phyloP scores from a whole-genome alignment of 805 yeast species.

The Candida ovalis region DNA sequence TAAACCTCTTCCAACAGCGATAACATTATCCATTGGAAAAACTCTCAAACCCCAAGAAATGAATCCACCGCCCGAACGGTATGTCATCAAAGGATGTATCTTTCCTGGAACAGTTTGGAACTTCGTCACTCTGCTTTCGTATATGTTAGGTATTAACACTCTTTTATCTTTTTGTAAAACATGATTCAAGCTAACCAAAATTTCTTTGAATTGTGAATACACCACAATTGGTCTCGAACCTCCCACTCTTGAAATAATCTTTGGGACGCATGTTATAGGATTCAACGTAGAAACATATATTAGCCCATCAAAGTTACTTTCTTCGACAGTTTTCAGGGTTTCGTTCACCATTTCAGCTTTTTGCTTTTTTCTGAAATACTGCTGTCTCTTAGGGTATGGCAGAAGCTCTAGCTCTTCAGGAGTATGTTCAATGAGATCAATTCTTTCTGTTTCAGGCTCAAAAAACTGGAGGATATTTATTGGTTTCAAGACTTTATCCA shows the following conservation, averaged over 20 bases:
- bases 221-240: conserved; percentile 88
- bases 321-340: conserved; percentile 46
- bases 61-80: conserved; percentile 90
- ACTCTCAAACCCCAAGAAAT: conserved; percentile 77
- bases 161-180: conserved; percentile 62
- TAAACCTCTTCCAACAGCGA: conserved; percentile 66
- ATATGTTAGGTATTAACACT: conserved; percentile 76
- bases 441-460: conserved; percentile 64
- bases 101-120: conserved; percentile 94
- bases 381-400: conserved; percentile 57
- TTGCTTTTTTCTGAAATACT: conserved; percentile 61
- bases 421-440: conserved; percentile 40
- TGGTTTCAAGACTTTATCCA: conserved; percentile 56
- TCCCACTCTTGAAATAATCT: conserved; percentile 58
- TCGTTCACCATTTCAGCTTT: conserved; percentile 50
- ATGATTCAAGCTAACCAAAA: conserved; percentile 69
- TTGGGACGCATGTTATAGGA: conserved; percentile 59
- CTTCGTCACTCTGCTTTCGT: conserved; percentile 77
- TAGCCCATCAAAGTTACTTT: conserved; percentile 68
- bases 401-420: conserved; percentile 52
- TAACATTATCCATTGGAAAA: conserved; percentile 59
- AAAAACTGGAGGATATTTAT: conserved; percentile 76
- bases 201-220: conserved; percentile 79
- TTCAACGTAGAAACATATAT: conserved; percentile 71
- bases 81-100: conserved; percentile 92